phyloP scores from a whole-genome alignment of 2,329 filamentous ascomycete genomes.

The Penicillium decumbens region DNA sequence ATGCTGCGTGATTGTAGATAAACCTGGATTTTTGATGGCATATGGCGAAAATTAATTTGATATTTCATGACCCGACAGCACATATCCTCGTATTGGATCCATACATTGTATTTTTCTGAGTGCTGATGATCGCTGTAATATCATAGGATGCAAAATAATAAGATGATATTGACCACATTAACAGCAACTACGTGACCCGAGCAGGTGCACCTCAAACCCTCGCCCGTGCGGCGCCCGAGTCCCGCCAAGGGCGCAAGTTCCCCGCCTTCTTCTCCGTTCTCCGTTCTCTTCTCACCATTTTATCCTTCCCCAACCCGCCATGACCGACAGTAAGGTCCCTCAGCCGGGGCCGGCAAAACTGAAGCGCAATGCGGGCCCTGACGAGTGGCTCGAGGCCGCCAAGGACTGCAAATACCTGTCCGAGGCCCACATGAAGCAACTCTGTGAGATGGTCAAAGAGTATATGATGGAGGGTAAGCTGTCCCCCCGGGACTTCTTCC shows the following conservation, averaged over 20 bases:
- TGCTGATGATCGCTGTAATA: too few relatives aligned
- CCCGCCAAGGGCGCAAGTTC: constrained; percentile 15
- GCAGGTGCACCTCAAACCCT: constrained; percentile 8
- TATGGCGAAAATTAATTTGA: background rate
- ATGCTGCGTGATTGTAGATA: background rate
- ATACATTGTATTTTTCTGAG: too few relatives aligned
- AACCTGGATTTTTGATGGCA: background rate
- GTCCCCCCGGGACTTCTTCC: background rate
- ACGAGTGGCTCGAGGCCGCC: constrained; percentile 95
- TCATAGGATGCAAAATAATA: too few relatives aligned
- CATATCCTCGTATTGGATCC: too few relatives aligned
- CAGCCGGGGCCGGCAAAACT: constrained; percentile 87
- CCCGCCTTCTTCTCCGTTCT: constrained; percentile 14
- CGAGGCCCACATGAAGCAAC: constrained; percentile 94
- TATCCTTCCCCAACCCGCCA: constrained; percentile 17
- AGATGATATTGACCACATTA: too few relatives aligned
- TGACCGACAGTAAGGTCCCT: constrained; percentile 60
- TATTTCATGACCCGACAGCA: too few relatives aligned
- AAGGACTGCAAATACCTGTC: constrained; percentile 97
- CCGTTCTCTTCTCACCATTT: constrained; percentile 3
- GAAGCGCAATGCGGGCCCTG: constrained; percentile 74
- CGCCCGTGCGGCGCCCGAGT: constrained; percentile 15
- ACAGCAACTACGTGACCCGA: background rate
- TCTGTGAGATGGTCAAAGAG: constrained; percentile 98
- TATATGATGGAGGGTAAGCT: constrained; percentile 91